A percentile compares a stretch with the other conserved stretches of the same genome.
phyloP scores from a whole-genome alignment of 202 grass and related monocot species.

The Dendrocalamus latiflorus region DNA sequence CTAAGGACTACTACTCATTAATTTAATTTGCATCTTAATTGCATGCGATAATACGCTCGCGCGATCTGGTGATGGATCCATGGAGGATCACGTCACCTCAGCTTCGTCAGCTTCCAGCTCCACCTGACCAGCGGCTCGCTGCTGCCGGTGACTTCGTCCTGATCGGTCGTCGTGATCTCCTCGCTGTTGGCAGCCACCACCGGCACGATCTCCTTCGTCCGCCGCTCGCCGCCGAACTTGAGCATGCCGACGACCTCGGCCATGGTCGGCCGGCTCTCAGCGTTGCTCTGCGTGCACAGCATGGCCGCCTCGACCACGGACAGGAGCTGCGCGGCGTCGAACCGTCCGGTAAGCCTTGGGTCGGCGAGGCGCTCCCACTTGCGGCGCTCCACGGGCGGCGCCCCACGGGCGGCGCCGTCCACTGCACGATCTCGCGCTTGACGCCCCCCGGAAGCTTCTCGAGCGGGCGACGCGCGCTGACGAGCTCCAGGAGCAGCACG shows the following conservation, averaged over 20 bases:
- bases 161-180: constrained; percentile 8
- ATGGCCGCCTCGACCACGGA: constrained; percentile 38
- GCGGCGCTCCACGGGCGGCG: constrained; percentile 41
- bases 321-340: constrained; percentile 45
- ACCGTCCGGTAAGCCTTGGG: constrained; percentile 42
- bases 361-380: constrained; percentile 57
- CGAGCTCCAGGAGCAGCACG: constrained; percentile 59
- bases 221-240: constrained; percentile 27
- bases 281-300: constrained; percentile 41
- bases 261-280: constrained; percentile 44
- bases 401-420: constrained; percentile 51
- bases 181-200: constrained; percentile 18
- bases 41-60: neutral
- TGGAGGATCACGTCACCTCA: constrained; percentile 33
- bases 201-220: constrained; percentile 41
- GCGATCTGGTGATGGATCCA: neutral
- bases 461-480: constrained; percentile 45
- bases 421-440: constrained; percentile 67
- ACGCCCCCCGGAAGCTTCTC: constrained; percentile 58
- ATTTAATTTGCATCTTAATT: constrained; percentile 1
- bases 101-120: constrained; percentile 33
- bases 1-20: neutral
- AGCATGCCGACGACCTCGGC: constrained; percentile 56
- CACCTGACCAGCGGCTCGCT: constrained; percentile 46
- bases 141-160: constrained; percentile 37